Evolutionary conservation across 2,329 filamentous ascomycete species (phyloP).

Genomic region (Claviceps sp.): DNA sequence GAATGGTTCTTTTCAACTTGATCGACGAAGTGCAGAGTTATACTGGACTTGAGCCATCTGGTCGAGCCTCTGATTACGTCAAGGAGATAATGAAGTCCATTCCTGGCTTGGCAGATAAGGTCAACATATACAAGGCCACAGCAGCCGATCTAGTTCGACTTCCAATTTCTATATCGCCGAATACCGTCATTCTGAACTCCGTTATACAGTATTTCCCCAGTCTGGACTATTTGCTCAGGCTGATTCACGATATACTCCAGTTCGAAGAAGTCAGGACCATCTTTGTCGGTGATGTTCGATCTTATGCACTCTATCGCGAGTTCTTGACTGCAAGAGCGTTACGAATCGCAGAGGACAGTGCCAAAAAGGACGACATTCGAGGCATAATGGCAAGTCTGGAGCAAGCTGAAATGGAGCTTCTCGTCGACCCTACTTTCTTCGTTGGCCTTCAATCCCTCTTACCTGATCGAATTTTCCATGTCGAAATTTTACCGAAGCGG

Average conservation of each 20-base stretch:
- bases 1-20: slow-evolving; percentile 20
- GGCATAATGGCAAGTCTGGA: slow-evolving; percentile 6
- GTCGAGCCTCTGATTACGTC: slow-evolving; percentile 11
- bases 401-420: slow-evolving; percentile 10
- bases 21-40: slow-evolving; percentile 10
- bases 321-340: slow-evolving; percentile 3
- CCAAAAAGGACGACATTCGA: not conserved
- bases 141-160: not conserved
- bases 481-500: slow-evolving; percentile 14
- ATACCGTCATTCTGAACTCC: slow-evolving; percentile 15
- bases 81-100: slow-evolving; percentile 5
- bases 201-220: slow-evolving; percentile 17
- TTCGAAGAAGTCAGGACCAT: slow-evolving; percentile 1
- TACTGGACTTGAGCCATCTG: slow-evolving; percentile 16
- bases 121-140: not conserved
- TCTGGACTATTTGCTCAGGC: slow-evolving; percentile 11
- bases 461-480: slow-evolving; percentile 10
- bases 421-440: slow-evolving; percentile 15
- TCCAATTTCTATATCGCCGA: not conserved
- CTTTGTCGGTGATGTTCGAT: slow-evolving; percentile 13
- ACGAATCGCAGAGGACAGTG: not conserved
- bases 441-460: slow-evolving; percentile 6
- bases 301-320: slow-evolving; percentile 7
- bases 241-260: slow-evolving; percentile 6
- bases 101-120: slow-evolving; percentile 6